Conservation (phyloP, 139 green algal species). For the Prasinococcaceae sp. region DNA sequence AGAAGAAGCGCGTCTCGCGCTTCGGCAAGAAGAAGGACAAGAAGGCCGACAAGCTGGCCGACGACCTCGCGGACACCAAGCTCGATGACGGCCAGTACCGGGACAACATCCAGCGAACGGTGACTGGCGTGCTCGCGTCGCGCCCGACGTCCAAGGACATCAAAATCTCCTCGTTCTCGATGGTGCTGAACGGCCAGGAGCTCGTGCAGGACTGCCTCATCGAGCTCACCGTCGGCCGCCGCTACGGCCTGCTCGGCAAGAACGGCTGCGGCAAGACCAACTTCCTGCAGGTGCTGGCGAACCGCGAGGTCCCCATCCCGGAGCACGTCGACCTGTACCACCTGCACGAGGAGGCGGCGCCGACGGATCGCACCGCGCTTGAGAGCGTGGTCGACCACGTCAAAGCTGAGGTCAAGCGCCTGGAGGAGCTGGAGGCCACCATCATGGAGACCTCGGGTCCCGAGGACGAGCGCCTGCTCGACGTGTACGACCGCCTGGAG, state of each 20-base stretch:
- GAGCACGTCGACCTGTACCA: slow-evolving; percentile 88
- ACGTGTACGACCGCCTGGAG: slow-evolving; percentile 30
- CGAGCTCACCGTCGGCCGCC: slow-evolving; percentile 55
- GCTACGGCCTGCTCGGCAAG: slow-evolving; percentile 31
- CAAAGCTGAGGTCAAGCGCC: slow-evolving; percentile 9
- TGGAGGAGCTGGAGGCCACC: slow-evolving; percentile 33
- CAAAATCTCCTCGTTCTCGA: slow-evolving; percentile 43
- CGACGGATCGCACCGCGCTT: slow-evolving; percentile 63
- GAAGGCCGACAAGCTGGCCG: no score
- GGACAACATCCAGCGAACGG: background rate
- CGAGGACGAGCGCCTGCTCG: slow-evolving; percentile 22
- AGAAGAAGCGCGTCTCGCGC: slow-evolving; percentile 11
- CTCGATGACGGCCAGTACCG: background rate
- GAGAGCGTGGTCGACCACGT: slow-evolving; percentile 30
- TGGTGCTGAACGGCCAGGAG: slow-evolving; percentile 50
- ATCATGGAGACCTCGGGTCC: slow-evolving; percentile 21
- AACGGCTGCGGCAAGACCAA: slow-evolving; percentile 37
- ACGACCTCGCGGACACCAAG: background rate
- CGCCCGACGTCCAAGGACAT: slow-evolving; percentile 30
- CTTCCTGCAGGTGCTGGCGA: slow-evolving; percentile 39
- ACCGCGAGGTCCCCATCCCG: slow-evolving; percentile 71
- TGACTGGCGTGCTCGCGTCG: slow-evolving; percentile 24
- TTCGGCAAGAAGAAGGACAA: background rate
- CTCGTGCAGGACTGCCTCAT: slow-evolving; percentile 60
- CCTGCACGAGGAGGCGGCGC: slow-evolving; percentile 65